Evolutionary conservation across 768 basidiomycete genomes (phyloP).

Genomic region (Phylloporus rhodoxanthus): DNA sequence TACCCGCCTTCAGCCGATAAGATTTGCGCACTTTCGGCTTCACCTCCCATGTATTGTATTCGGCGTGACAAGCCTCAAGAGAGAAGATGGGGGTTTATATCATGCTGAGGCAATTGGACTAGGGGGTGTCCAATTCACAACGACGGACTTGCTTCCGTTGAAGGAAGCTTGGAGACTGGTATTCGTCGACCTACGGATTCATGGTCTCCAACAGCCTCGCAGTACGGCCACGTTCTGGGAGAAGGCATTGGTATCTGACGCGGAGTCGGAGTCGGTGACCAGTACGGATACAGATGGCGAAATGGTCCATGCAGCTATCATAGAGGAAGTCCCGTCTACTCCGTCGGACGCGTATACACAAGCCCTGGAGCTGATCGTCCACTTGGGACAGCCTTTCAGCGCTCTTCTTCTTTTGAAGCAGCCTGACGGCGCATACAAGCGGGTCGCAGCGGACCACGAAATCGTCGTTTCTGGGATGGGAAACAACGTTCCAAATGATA

Average conservation of each 20-base stretch:
- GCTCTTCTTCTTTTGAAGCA: slow-evolving; percentile 3
- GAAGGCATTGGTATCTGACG: no score
- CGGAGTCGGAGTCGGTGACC: background rate
- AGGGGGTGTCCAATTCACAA: slow-evolving; percentile 1
- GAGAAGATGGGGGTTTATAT: background rate
- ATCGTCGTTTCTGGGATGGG: background rate
- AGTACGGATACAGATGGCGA: background rate
- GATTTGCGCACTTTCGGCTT: background rate
- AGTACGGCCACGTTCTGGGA: background rate
- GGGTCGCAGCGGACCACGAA: background rate
- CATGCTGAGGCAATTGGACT: background rate
- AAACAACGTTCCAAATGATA: background rate
- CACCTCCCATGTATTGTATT: slow-evolving; percentile 4
- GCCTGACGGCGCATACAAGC: background rate
- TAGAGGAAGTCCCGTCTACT: background rate
- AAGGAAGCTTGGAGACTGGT: background rate
- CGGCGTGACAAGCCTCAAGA: background rate
- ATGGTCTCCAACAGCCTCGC: background rate
- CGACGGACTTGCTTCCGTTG: background rate
- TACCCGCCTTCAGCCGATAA: background rate
- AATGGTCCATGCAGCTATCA: background rate
- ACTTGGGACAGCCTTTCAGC: background rate
- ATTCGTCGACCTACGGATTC: background rate
- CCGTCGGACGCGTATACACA: background rate
- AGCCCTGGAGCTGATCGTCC: no score